Conservation (phyloP, 768 basidiomycete species). For the Suillus paluster region DNA sequence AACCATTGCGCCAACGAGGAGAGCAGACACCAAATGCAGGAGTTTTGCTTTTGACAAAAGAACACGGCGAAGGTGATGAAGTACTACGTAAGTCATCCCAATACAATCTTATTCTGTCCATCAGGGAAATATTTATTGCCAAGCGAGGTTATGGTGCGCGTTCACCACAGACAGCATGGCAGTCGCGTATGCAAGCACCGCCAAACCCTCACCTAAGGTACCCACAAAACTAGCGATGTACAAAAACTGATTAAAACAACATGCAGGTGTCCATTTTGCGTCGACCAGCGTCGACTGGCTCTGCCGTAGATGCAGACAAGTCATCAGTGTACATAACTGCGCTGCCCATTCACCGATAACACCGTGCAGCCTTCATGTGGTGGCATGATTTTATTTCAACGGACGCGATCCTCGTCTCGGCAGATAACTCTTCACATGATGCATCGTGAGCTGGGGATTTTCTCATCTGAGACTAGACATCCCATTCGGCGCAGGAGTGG, state of each 20-base stretch:
- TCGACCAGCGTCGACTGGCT: constrained; percentile 21
- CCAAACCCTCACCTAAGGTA: constrained; percentile 62
- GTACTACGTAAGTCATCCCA: constrained; percentile 30
- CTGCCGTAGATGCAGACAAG: constrained; percentile 19
- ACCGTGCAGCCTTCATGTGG: background rate
- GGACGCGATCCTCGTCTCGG: background rate
- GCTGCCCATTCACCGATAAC: constrained; percentile 40
- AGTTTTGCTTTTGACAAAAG: constrained; percentile 62
- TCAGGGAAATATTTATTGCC: background rate
- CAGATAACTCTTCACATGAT: background rate
- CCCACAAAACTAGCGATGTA: constrained; percentile 9
- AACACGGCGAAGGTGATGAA: constrained; percentile 32
- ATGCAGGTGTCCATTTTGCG: constrained; percentile 41
- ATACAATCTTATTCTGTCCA: background rate
- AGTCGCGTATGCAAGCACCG: constrained; percentile 66
- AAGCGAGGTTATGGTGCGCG: constrained; percentile 80
- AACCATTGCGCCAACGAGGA: constrained; percentile 41
- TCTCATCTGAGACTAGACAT: constrained; percentile 17
- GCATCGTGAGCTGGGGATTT: background rate
- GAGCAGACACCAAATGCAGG: constrained; percentile 60
- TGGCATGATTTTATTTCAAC: background rate
- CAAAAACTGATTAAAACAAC: background rate
- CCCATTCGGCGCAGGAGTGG: constrained; percentile 23
- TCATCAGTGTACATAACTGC: constrained; percentile 63
- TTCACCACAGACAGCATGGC: constrained; percentile 88